phyloP scores from a whole-genome alignment of 306 rosid species.

The Cucumis melo region DNA sequence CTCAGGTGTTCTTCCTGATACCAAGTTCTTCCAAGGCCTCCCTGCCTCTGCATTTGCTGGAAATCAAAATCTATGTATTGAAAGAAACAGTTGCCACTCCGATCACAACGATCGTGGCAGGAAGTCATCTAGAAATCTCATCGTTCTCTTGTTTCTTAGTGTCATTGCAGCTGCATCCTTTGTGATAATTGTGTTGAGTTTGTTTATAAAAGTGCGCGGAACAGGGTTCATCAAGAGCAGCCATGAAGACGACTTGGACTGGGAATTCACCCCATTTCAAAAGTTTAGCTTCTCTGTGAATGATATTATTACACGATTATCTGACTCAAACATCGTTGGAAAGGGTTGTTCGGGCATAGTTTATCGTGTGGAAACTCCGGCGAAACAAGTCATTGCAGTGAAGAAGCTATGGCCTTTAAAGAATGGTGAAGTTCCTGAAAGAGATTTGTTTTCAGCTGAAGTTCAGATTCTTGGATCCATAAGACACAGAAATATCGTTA shows the following conservation, averaged over 20 bases:
- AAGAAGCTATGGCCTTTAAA: conserved; percentile 80
- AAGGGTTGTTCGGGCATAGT: conserved; percentile 84
- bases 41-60: conserved; percentile 53
- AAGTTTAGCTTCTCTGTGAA: conserved; percentile 62
- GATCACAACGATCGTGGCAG: conserved; percentile 17
- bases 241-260: conserved; percentile 40
- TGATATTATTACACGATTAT: conserved; percentile 49
- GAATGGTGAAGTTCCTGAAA: conserved; percentile 46
- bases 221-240: conserved; percentile 16
- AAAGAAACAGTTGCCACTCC: conserved; percentile 28
- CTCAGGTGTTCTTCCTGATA: conserved; percentile 65
- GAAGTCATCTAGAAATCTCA: conserved; percentile 35
- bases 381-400: conserved; percentile 67
- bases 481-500: conserved; percentile 81
- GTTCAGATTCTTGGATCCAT: conserved; percentile 81
- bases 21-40: conserved; percentile 60
- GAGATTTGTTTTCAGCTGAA: conserved; percentile 65
- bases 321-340: conserved; percentile 74
- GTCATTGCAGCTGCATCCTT: conserved; percentile 34
- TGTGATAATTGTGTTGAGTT: conserved; percentile 39
- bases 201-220: conserved; percentile 43
- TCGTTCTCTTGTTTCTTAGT: conserved; percentile 49
- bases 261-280: conserved; percentile 92
- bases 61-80: conserved; percentile 59
- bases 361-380: conserved; percentile 87